phyloP scores from a whole-genome alignment of 2,329 filamentous ascomycete genomes.

The Coniochaeta sp. region DNA sequence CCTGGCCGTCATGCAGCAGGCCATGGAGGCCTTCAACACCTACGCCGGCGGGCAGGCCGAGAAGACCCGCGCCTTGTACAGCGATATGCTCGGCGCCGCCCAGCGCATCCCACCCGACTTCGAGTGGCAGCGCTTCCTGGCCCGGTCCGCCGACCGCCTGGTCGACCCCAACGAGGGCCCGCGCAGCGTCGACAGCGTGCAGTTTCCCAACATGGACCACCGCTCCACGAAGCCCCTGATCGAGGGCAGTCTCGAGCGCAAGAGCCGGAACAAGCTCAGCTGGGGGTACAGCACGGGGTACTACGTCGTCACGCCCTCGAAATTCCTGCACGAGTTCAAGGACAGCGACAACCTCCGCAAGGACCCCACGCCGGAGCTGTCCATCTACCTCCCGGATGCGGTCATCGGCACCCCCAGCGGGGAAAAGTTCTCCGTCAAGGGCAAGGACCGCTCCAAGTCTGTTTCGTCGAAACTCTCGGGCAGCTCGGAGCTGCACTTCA shows the following conservation, averaged over 20 bases:
- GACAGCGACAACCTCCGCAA: slow-evolving; percentile 67
- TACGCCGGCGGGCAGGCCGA: slow-evolving; percentile 75
- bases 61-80: slow-evolving; percentile 72
- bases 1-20: slow-evolving; percentile 73
- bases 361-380: slow-evolving; percentile 78
- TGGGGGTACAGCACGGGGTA: slow-evolving; percentile 74
- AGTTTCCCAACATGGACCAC: slow-evolving; percentile 88
- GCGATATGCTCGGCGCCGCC: slow-evolving; percentile 70
- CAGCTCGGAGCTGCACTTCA: slow-evolving; percentile 75
- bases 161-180: slow-evolving; percentile 71
- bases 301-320: slow-evolving; percentile 84
- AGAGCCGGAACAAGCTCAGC: slow-evolving; percentile 76
- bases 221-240: slow-evolving; percentile 72
- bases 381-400: slow-evolving; percentile 88
- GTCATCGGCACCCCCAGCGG: slow-evolving; percentile 64
- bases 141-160: slow-evolving; percentile 63
- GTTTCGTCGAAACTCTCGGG: slow-evolving; percentile 76
- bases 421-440: slow-evolving; percentile 89
- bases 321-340: slow-evolving; percentile 94
- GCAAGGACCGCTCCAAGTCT: slow-evolving; percentile 81
- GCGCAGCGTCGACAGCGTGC: slow-evolving; percentile 65
- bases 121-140: slow-evolving; percentile 83
- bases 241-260: slow-evolving; percentile 83
- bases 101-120: slow-evolving; percentile 78
- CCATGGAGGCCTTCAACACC: slow-evolving; percentile 76